Conservation (phyloP, 1,139 yeast genomes). For the Yamadazyma triangularis region DNA sequence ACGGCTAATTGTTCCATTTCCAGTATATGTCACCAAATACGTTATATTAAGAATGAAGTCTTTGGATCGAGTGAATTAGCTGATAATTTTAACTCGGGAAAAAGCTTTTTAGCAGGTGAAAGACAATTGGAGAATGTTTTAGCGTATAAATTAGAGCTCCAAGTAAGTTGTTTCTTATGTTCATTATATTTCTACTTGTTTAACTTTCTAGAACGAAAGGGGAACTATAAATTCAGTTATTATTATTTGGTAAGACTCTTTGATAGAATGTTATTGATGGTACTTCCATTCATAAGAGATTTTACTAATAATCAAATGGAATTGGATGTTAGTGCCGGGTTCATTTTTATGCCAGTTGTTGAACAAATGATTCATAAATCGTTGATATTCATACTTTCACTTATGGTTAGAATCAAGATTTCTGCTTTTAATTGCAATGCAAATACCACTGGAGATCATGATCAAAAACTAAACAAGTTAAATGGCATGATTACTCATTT, state of each 20-base stretch:
- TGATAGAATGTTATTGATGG: neutral
- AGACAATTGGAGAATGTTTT: neutral
- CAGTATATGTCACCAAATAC: neutral
- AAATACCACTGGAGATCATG: no score
- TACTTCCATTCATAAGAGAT: neutral
- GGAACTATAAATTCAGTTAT: neutral
- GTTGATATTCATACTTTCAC: neutral
- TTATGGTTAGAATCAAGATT: neutral
- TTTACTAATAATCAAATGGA: neutral
- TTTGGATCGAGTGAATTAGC: conserved; percentile 1
- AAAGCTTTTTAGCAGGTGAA: neutral
- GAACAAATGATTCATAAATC: neutral
- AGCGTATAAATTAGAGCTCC: neutral
- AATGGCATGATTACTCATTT: no score
- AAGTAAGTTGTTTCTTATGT: neutral
- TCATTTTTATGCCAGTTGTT: neutral
- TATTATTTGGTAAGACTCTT: neutral
- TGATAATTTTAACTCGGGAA: conserved; percentile 1
- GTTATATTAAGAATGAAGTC: conserved; percentile 1
- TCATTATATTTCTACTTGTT: neutral
- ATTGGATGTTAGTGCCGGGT: neutral
- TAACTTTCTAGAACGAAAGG: neutral
- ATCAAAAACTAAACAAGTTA: no score
- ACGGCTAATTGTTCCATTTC: neutral
- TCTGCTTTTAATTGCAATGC: no score